Evolutionary conservation across 2,329 filamentous ascomycete species (phyloP), one percentile per base, ranked within the genome.

Genomic region (Xylariaceae sp.): DNA sequence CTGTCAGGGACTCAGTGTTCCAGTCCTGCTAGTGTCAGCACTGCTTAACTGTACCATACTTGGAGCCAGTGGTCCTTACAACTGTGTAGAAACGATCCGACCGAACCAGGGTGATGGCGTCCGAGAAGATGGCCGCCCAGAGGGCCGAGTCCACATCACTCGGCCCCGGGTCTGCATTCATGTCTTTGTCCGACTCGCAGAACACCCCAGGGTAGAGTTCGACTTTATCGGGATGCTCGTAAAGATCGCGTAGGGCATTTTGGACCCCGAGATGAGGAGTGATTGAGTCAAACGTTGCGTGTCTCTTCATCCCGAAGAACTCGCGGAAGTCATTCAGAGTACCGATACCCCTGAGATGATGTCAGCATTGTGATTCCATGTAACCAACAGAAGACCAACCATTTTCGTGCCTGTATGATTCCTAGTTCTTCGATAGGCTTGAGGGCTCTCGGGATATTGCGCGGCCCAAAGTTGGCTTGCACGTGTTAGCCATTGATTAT

Each of bases 261-360:
- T 82, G 73, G 12, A 90, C 72, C 11, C 75, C 71, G 0, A 80
- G 80, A 45, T 92, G 80, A 0, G 80, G 77, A 55, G 89, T 92
- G 60, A 93, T 88, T 31, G 88, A 83, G 54, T 89, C 83, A 39
- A 93, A 93, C 0, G 68, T 81, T 15, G 79, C 75, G 51, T 92
- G 80, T 0, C 75, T 72, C 58, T 83, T 83, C 5, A 93, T 64
- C 2, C 80, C 77, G 47, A 90, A 89, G 61, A 88, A 83, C 54
- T 83, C 80, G 32, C 86, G 73, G 66, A 92, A 93, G 62, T 92
- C 86, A 51, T 93, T 93, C 40, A 93, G 65, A 0, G 81, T 80
- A n/a, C n/a, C n/a, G n/a, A n/a, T n/a, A n/a, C n/a, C n/a, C n/a
- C n/a, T n/a, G n/a, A n/a, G n/a, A n/a, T n/a, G n/a, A n/a, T n/a